Base-by-base conservation (phyloP, 352 stramenopile genomes). In the Pythium aquatile region DNA sequence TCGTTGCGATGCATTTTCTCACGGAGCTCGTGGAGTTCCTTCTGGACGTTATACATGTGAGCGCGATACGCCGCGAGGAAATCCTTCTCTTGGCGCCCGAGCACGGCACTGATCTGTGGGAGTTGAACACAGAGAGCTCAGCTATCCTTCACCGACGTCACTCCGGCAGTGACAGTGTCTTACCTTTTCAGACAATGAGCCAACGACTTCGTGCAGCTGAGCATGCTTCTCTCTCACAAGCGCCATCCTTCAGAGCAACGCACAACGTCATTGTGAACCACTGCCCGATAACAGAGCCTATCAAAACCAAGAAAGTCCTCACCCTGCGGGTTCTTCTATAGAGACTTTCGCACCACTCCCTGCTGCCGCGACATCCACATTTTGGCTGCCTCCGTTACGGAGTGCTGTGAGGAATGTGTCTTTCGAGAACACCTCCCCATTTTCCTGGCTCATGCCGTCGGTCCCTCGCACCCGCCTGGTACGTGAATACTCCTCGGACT, bases 11-110 rank as follows among this genome's bases (percentile, higher is more conserved):
- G 81, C 58, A 97, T 82, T 65, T 89, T 90, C 57, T 96, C 87
- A 28, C 93, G 87, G 65, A 96, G 89, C 40, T 97, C 89, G 33
- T 97, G 88, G 10, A 98, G 80, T 66, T 98, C 93, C 67, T 97
- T 96, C 68, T 98, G 93, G 9, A 98, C 92, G 37, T 91, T 98
- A 76, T 97, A 98, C 93, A 98, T 98, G 69, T 98, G 93, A 10
- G 91, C 88, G n/a, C 93, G 84, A 57, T 98, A 98, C 2, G 93
- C 93, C 16, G 88, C 87, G 10, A 98, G 68, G 55, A 98, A 98
- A 56, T 98, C 93, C 24, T 91, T 90, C 66, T 98, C 93, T 59
- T 98, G 93, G 49, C 94, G 79, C 10, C 87, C 86, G 2, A 98
- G 73, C 33, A 98, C 90, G 9, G 83, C 82, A 20, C 85, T 96